Percentiles rank a stretch among this genome's conserved stretches.
These are phyloP conservation scores for Trichoderma polysporum DNA, from an alignment of 2,329 filamentous ascomycete species.

Conservation along the genomic window DNA sequence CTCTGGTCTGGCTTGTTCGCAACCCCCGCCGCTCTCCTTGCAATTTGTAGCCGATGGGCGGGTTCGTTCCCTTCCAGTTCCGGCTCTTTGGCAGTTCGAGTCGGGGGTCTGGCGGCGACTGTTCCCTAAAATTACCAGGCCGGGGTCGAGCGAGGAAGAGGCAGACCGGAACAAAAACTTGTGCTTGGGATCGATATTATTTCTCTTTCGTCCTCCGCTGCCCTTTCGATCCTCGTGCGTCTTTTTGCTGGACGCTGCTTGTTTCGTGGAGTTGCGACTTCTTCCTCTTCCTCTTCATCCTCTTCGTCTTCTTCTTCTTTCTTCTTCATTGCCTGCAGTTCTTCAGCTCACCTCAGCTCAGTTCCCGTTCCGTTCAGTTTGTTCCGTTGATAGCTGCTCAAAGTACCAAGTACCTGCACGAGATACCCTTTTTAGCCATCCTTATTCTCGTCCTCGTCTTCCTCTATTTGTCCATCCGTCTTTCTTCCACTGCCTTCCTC, in stretches of 20 bases:
- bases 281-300: background rate
- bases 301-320: background rate
- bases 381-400: background rate
- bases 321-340: background rate
- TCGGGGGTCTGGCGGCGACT: background rate
- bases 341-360: background rate
- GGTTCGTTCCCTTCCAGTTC: slow-evolving; percentile 6
- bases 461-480: background rate
- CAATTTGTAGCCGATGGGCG: slow-evolving; percentile 17
- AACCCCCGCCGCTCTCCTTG: slow-evolving; percentile 17
- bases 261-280: background rate
- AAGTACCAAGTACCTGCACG: slow-evolving; percentile 5
- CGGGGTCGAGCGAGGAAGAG: too few species aligned
- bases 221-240: background rate
- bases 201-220: background rate
- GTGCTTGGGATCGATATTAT: background rate
- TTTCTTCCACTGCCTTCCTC: background rate
- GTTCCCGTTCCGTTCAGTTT: background rate
- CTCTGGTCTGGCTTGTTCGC: background rate
- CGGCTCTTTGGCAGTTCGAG: slow-evolving; percentile 10
- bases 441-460: background rate
- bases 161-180: background rate
- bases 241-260: background rate
- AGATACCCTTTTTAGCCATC: slow-evolving; percentile 10
- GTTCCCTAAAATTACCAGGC: slow-evolving; percentile 10